These are phyloP conservation scores for Linanthus parryae DNA, from an alignment of 148 eudicot species.

Conservation along the genomic window DNA sequence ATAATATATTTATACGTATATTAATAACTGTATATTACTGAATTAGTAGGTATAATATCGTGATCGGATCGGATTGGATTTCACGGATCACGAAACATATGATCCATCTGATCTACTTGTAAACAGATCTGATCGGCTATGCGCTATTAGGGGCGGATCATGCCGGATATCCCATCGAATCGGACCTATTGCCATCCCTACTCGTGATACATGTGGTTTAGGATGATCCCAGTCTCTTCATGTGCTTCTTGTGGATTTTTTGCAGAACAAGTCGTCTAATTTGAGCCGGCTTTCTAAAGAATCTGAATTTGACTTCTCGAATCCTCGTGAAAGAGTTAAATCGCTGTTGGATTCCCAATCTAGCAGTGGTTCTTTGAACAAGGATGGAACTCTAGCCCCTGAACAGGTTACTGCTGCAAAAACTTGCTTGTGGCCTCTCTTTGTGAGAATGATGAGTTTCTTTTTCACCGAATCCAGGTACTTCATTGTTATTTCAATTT, in stretches of 20 bases:
- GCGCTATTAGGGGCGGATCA: no score
- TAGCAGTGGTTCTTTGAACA: slow-evolving; percentile 14
- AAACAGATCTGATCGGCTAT: no score
- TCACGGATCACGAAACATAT: no score
- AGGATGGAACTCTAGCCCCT: slow-evolving; percentile 14
- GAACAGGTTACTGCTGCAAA: slow-evolving; percentile 20
- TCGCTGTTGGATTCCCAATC: slow-evolving; percentile 9
- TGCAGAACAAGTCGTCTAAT: slow-evolving; percentile 77
- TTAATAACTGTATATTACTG: no score
- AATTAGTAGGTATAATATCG: no score
- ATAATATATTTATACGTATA: no score
- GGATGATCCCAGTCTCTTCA: not conserved
- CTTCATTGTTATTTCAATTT: no score
- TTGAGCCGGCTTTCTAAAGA: slow-evolving; percentile 39
- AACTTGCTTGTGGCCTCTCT: slow-evolving; percentile 52
- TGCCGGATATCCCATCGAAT: no score
- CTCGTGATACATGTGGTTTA: not conserved
- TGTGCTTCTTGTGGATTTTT: slow-evolving; percentile 22
- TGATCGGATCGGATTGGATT: no score
- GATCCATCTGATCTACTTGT: no score
- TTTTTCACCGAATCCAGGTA: slow-evolving; percentile 74
- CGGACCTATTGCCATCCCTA: no score
- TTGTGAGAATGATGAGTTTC: slow-evolving; percentile 70
- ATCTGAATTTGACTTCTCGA: slow-evolving; percentile 35
- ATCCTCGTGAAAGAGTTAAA: slow-evolving; percentile 48